These are phyloP conservation scores for Microsporum audouinii DNA, from an alignment of 2,329 filamentous ascomycete genomes.

Conservation along the genomic window DNA sequence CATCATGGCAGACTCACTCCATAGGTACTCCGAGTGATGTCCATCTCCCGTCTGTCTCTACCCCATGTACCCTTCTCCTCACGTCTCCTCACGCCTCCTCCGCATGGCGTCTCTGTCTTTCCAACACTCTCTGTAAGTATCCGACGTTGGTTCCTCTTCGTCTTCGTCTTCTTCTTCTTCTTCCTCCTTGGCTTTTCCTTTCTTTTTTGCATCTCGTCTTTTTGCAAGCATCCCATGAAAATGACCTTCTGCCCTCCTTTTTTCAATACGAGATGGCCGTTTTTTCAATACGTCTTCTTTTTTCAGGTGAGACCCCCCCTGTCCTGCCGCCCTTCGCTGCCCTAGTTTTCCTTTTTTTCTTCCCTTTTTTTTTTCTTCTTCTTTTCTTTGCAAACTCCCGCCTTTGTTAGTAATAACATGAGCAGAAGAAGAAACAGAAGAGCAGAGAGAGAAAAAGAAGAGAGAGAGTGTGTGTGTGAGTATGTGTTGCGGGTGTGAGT, in stretches of 20 bases:
- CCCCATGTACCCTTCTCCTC: not conserved
- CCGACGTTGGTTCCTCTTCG: not conserved
- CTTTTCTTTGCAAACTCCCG: not conserved
- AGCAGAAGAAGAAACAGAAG: not conserved
- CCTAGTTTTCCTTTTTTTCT: constrained; percentile 11
- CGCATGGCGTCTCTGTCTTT: not conserved
- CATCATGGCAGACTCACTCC: not conserved
- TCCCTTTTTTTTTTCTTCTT: constrained; percentile 8
- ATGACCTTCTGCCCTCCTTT: not conserved
- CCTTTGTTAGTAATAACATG: not conserved
- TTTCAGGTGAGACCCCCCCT: not conserved
- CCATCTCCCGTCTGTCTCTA: not conserved
- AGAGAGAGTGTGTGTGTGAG: not conserved
- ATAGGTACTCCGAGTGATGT: not conserved
- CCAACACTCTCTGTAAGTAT: not conserved
- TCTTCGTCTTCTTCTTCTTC: constrained; percentile 6
- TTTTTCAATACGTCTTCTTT: constrained; percentile 5
- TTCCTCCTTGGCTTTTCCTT: constrained; percentile 12
- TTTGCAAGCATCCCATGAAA: constrained; percentile 4
- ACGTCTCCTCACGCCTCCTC: not conserved
- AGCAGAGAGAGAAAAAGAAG: constrained; percentile 16
- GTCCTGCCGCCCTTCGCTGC: constrained; percentile 3
- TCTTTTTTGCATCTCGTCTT: constrained; percentile 1
- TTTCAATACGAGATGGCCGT: not conserved
- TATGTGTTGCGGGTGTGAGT: no score